Evolutionary conservation across 305 asterid genomes (phyloP).

Genomic region (Ilex paraguariensis): DNA sequence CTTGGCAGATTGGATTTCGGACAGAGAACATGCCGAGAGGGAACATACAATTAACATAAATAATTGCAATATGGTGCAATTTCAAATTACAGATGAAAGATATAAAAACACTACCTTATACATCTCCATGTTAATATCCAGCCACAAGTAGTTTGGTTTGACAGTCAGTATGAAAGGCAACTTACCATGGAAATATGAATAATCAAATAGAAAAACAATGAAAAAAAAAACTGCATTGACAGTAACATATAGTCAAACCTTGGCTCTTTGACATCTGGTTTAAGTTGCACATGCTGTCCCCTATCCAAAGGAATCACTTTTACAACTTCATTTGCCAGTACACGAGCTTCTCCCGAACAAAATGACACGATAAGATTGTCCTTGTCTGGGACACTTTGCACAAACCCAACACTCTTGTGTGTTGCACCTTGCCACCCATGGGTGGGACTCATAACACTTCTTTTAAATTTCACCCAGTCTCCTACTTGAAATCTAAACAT

Average conservation of each 20-base stretch:
- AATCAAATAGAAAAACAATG: not conserved
- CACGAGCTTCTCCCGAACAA: constrained; percentile 77
- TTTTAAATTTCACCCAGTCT: constrained; percentile 93
- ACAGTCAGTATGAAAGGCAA: not conserved
- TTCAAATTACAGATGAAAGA: too few relatives aligned
- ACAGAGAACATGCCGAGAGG: too few relatives aligned
- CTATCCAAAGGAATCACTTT: constrained; percentile 92
- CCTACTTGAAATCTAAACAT: constrained; percentile 68
- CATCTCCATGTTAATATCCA: too few relatives aligned
- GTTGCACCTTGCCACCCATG: constrained; percentile 96
- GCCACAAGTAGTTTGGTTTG: not conserved
- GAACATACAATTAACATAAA: too few relatives aligned
- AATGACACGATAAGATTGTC: constrained; percentile 76
- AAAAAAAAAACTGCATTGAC: not conserved
- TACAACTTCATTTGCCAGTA: constrained; percentile 63
- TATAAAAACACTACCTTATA: too few relatives aligned
- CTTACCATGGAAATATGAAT: not conserved
- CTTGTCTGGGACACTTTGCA: constrained; percentile 73
- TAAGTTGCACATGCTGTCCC: constrained; percentile 95
- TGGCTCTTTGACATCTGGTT: constrained; percentile 81
- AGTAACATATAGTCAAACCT: constrained; percentile 38
- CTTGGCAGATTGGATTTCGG: too few relatives aligned
- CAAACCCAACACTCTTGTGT: constrained; percentile 87
- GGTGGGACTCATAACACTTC: constrained; percentile 63
- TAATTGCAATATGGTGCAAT: too few relatives aligned